These are phyloP conservation scores for Diaporthe sp. DNA, from an alignment of 2,329 filamentous ascomycete genomes.

Conservation along the genomic window DNA sequence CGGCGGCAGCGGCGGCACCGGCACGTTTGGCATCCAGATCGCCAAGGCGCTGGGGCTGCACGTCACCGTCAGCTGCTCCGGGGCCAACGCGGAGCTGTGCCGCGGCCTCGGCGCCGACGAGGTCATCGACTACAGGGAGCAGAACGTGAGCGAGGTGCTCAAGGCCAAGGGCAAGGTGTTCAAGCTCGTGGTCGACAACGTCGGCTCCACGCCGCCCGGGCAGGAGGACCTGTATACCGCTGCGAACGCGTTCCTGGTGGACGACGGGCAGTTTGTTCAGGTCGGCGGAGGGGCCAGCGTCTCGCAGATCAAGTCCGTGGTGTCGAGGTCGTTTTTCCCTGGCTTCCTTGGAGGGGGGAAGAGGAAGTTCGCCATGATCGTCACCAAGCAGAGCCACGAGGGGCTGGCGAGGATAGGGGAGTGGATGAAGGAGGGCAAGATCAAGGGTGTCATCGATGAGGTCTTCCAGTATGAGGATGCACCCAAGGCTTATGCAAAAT, in stretches of 20 bases:
- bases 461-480: constrained; percentile 69
- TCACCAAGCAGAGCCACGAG: constrained; percentile 54
- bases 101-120: constrained; percentile 73
- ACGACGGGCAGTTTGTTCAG: constrained; percentile 65
- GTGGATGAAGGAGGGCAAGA: constrained; percentile 71
- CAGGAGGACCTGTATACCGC: constrained; percentile 64
- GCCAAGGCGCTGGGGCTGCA: constrained; percentile 72
- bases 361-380: constrained; percentile 56
- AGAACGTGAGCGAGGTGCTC: constrained; percentile 62
- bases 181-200: constrained; percentile 70
- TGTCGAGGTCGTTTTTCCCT: constrained; percentile 49
- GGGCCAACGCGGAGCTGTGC: constrained; percentile 69
- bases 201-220: constrained; percentile 58
- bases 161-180: constrained; percentile 63
- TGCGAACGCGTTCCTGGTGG: constrained; percentile 64
- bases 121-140: constrained; percentile 71
- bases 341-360: constrained; percentile 56
- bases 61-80: constrained; percentile 72
- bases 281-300: constrained; percentile 57
- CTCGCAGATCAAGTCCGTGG: constrained; percentile 39
- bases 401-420: constrained; percentile 64
- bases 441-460: constrained; percentile 69
- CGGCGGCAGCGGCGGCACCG: constrained; percentile 73
- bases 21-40: constrained; percentile 73
- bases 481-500: constrained; percentile 68